Base-by-base conservation (phyloP, 306 rosid species). In the Carpinus viminea region DNA sequence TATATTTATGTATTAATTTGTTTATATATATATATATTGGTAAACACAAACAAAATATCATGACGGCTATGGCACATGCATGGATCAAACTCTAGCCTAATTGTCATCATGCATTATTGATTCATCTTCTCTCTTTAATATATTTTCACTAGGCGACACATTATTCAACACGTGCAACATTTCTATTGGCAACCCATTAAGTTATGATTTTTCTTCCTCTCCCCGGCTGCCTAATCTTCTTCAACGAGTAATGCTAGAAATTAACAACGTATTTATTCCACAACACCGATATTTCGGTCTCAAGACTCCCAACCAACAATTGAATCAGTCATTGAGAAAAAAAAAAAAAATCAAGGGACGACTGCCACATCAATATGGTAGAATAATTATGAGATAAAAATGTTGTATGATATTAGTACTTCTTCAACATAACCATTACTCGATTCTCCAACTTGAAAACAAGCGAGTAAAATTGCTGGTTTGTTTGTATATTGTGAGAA, bases 61-160 rank as follows among this genome's bases (percentile, higher is more conserved):
- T 54, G 73, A 76, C 60, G 74, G 81, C 80, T 61, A 34, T 57
- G 47, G 66, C 84, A 76, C 80, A 75, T 76, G 80, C 72, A 20
- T 81, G 77, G 74, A 80, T 68, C 18, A 79, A 16, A 47, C n/a
- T 71, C 47, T 20, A 51, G 8, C 48, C 68, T 8, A 5, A 10
- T 18, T 38, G 36, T 24, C 41, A 66, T 24, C 41, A 66, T 38
- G 15, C 59, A 52, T 41, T 51, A 48, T 72, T 34, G 51, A 34
- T 48, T 17, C 47, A 38, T 41, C 48, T 43, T 43, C 1, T 50
- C 13, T 51, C 26, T 54, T 51, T 52, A 21, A 21, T 70, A 48
- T 47, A 15, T 12, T 21, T 21, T 70, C 38, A 13, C n/a, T 36
- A 4, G 17, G 3, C 36, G 16, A 4, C 34, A n/a, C 51, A 66